phyloP scores from a whole-genome alignment of 2,329 filamentous ascomycete species.

The Ophiobolus disseminans region DNA sequence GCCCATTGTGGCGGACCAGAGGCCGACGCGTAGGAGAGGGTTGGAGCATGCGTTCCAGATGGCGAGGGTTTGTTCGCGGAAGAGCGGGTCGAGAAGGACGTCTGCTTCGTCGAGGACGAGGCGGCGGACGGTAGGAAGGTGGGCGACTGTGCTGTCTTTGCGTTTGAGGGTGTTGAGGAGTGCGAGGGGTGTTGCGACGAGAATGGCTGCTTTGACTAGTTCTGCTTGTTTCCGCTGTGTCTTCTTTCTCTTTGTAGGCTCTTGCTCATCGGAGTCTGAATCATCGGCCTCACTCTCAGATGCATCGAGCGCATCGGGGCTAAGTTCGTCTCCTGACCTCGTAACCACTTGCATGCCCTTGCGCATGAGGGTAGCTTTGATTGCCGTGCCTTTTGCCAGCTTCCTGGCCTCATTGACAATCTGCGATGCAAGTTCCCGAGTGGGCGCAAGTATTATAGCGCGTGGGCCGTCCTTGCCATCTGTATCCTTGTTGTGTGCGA shows the following conservation, averaged over 20 bases:
- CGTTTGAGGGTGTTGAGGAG: conserved; percentile 75
- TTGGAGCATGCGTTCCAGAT: conserved; percentile 83
- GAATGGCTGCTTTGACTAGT: conserved; percentile 75
- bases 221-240: conserved; percentile 50
- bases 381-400: conserved; percentile 75
- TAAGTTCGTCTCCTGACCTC: conserved; percentile 50
- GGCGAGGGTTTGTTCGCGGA: conserved; percentile 83
- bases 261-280: conserved; percentile 47
- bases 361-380: conserved; percentile 81
- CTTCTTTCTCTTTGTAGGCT: conserved; percentile 42
- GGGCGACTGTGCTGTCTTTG: conserved; percentile 53
- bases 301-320: conserved; percentile 44
- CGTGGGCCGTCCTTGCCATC: conserved; percentile 35
- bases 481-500: conserved; percentile 35
- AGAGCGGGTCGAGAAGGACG: conserved; percentile 88
- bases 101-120: conserved; percentile 94
- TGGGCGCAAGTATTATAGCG: conserved; percentile 58
- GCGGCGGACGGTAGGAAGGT: conserved; percentile 72
- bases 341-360: conserved; percentile 77
- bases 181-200: conserved; percentile 80
- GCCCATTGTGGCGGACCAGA: conserved; percentile 98
- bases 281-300: conserved; percentile 49
- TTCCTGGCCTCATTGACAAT: conserved; percentile 78
- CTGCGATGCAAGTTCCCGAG: conserved; percentile 58
- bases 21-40: conserved; percentile 72